Evolutionary conservation across 805 yeast genomes (phyloP).

Genomic region (Candida broadrunensis): DNA sequence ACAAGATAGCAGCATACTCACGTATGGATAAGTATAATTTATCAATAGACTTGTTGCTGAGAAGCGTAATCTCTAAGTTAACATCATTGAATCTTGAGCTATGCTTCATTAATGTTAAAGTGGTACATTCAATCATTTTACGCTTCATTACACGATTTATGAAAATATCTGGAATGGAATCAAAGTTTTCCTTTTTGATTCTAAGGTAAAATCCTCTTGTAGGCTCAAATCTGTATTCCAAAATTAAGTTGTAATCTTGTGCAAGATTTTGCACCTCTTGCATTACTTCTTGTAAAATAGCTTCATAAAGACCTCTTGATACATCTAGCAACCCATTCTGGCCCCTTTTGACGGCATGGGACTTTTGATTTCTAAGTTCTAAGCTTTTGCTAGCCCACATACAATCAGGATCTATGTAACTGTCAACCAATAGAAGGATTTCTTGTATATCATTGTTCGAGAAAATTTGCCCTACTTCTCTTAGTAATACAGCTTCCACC

Average conservation of each 20-base stretch:
- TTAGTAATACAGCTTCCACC: slow-evolving; percentile 1
- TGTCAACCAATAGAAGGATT: neutral
- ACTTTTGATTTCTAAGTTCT: slow-evolving; percentile 6
- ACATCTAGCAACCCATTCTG: slow-evolving; percentile 10
- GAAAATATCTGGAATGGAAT: slow-evolving; percentile 1
- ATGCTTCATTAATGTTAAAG: slow-evolving; percentile 7
- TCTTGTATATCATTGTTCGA: slow-evolving; percentile 2
- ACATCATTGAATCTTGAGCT: slow-evolving; percentile 40
- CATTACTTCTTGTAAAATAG: slow-evolving; percentile 2
- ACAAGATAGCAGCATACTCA: slow-evolving; percentile 5
- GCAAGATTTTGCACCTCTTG: neutral
- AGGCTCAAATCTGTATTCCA: slow-evolving; percentile 4
- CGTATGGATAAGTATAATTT: slow-evolving; percentile 4
- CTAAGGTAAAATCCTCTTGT: slow-evolving; percentile 6
- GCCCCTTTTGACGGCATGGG: slow-evolving; percentile 6
- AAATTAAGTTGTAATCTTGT: neutral
- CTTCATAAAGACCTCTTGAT: slow-evolving; percentile 4
- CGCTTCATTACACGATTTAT: slow-evolving; percentile 5
- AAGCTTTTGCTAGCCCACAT: slow-evolving; percentile 5
- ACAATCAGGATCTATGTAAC: slow-evolving; percentile 5
- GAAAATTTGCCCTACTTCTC: slow-evolving; percentile 3
- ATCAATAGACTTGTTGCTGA: slow-evolving; percentile 40
- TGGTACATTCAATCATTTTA: slow-evolving; percentile 8
- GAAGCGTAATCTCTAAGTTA: slow-evolving; percentile 35
- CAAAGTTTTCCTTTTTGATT: neutral